phyloP scores from a whole-genome alignment of 2,329 filamentous ascomycete genomes.

The Westerdykella ornata region DNA sequence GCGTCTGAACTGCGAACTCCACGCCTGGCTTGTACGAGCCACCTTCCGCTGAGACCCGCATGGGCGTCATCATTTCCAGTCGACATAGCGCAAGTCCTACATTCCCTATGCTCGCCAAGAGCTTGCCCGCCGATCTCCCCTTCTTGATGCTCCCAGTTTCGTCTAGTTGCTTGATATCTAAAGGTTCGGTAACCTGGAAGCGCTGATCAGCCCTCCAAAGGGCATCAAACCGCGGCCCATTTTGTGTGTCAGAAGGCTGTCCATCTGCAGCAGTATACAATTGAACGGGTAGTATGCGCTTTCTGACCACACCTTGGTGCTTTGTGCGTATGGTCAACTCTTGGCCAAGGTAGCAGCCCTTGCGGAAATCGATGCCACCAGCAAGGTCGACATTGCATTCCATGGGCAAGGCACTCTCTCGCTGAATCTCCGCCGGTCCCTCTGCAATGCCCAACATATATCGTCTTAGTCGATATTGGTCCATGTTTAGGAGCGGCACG shows the following conservation, averaged over 20 bases:
- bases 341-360: constrained; percentile 95
- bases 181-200: constrained; percentile 9
- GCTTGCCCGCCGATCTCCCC: constrained; percentile 72
- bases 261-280: constrained; percentile 49
- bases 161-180: constrained; percentile 51
- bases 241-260: neutral
- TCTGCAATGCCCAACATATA: constrained; percentile 79
- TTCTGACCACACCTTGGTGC: constrained; percentile 88
- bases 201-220: constrained; percentile 33
- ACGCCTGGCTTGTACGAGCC: constrained; percentile 54
- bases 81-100: constrained; percentile 81
- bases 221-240: constrained; percentile 16
- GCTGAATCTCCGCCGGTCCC: constrained; percentile 69
- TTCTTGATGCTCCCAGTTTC: constrained; percentile 35
- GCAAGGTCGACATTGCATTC: constrained; percentile 86
- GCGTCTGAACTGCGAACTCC: constrained; percentile 39
- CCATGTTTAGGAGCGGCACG: constrained; percentile 30
- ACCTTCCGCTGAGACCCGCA: constrained; percentile 62
- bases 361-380: constrained; percentile 82
- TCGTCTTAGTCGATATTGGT: constrained; percentile 65
- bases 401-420: constrained; percentile 68
- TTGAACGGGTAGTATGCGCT: constrained; percentile 75
- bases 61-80: constrained; percentile 82
- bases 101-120: constrained; percentile 72
- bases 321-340: constrained; percentile 93